phyloP scores from a whole-genome alignment of 176 grass and related monocot genomes.

The Triticum monococcum region DNA sequence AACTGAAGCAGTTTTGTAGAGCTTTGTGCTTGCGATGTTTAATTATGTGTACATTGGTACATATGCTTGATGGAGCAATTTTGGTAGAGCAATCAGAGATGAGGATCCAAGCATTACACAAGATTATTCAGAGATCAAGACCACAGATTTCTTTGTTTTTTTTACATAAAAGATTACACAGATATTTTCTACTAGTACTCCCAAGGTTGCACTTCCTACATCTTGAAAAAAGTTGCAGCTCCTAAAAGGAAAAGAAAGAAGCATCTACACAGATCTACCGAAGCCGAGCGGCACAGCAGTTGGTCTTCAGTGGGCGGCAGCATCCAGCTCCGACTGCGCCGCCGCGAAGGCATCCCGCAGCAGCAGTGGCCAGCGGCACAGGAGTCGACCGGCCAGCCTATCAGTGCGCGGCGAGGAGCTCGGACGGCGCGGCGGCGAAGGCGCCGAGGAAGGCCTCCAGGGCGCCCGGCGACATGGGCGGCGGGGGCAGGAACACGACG shows the following conservation, averaged over 20 bases:
- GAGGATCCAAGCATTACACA: not conserved
- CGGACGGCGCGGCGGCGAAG: slow-evolving; percentile 21
- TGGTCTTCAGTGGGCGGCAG: slow-evolving; percentile 36
- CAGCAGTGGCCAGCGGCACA: not conserved
- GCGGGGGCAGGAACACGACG: slow-evolving; percentile 53
- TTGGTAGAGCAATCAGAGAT: not conserved
- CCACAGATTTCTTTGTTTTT: not conserved
- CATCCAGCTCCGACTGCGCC: slow-evolving; percentile 33
- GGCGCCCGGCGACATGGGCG: slow-evolving; percentile 25
- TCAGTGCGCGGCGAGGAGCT: slow-evolving; percentile 61
- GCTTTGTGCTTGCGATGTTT: not conserved
- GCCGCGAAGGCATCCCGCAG: not conserved
- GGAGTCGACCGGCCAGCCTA: too few relatives aligned
- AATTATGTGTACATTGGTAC: too few relatives aligned
- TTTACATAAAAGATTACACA: not conserved
- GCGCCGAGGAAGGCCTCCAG: slow-evolving; percentile 16
- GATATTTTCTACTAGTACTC: not conserved
- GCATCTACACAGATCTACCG: slow-evolving; percentile 30
- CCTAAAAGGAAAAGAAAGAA: not conserved
- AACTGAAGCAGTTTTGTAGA: not conserved
- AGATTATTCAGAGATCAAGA: not conserved
- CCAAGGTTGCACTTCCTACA: not conserved
- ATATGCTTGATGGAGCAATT: not conserved
- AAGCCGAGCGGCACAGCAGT: not conserved
- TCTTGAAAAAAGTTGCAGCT: not conserved